These are phyloP conservation scores for Aphanomyces astaci DNA, from an alignment of 352 stramenopile genomes.

Conservation along the genomic window DNA sequence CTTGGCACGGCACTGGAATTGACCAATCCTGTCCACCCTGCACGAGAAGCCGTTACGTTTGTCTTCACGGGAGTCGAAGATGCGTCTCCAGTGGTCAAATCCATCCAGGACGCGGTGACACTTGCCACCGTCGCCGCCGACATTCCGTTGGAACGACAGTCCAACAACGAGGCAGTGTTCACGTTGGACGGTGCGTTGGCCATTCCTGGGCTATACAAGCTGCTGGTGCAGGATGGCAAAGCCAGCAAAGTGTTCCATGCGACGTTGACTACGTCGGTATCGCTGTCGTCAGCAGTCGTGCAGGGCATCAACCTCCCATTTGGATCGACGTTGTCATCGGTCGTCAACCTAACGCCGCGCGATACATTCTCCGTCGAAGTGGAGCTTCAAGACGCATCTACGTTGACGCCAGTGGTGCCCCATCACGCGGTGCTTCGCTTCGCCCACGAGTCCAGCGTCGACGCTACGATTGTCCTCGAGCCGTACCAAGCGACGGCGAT, in stretches of 20 bases:
- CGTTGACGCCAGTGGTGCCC: slow-evolving; percentile 47
- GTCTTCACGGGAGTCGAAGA: background rate
- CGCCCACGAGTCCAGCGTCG: slow-evolving; percentile 46
- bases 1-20: background rate
- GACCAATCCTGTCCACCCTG: slow-evolving; percentile 10
- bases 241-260: slow-evolving; percentile 18
- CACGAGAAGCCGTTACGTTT: slow-evolving; percentile 4
- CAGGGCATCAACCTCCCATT: slow-evolving; percentile 45
- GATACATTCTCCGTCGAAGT: slow-evolving; percentile 55
- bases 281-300: slow-evolving; percentile 41
- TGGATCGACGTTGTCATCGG: slow-evolving; percentile 47
- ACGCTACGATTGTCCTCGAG: slow-evolving; percentile 67
- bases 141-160: background rate
- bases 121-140: slow-evolving; percentile 4
- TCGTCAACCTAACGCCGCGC: slow-evolving; percentile 42
- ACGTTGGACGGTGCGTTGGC: background rate
- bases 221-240: slow-evolving; percentile 11
- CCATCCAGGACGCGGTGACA: slow-evolving; percentile 5
- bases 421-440: slow-evolving; percentile 79
- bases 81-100: slow-evolving; percentile 4
- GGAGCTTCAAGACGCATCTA: slow-evolving; percentile 41
- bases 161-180: background rate
- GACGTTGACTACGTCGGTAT: slow-evolving; percentile 48
- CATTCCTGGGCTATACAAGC: slow-evolving; percentile 11
- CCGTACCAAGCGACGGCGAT: slow-evolving; percentile 32